phyloP scores from a whole-genome alignment of 2,329 filamentous ascomycete genomes.

The Emergomyces orientalis region DNA sequence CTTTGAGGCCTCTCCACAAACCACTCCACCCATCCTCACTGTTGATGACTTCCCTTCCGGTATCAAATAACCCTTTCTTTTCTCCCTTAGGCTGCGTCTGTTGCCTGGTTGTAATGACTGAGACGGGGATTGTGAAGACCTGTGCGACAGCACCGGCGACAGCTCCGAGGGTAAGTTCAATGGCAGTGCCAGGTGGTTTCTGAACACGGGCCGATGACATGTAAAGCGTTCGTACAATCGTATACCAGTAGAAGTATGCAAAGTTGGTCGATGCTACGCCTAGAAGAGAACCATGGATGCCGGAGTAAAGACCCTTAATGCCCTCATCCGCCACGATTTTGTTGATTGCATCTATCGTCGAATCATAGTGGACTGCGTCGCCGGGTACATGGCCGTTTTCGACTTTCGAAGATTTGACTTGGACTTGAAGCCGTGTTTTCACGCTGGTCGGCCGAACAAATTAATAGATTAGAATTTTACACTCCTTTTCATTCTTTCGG shows the following conservation, averaged over 20 bases:
- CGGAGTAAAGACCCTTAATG: slow-evolving; percentile 71
- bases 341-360: slow-evolving; percentile 76
- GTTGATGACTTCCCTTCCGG: slow-evolving; percentile 77
- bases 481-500: background rate
- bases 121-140: slow-evolving; percentile 90
- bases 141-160: slow-evolving; percentile 84
- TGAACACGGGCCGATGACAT: slow-evolving; percentile 48
- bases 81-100: slow-evolving; percentile 83
- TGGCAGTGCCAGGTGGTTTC: slow-evolving; percentile 63
- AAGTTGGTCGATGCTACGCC: slow-evolving; percentile 97
- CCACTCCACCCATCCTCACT: slow-evolving; percentile 84
- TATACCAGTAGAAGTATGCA: slow-evolving; percentile 99
- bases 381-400: slow-evolving; percentile 37
- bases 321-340: slow-evolving; percentile 80
- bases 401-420: slow-evolving; percentile 58
- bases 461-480: slow-evolving; percentile 6
- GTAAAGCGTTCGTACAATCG: slow-evolving; percentile 74
- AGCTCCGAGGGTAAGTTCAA: slow-evolving; percentile 78
- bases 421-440: slow-evolving; percentile 92
- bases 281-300: slow-evolving; percentile 74
- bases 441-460: slow-evolving; percentile 49
- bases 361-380: slow-evolving; percentile 60
- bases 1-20: slow-evolving; percentile 91
- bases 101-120: slow-evolving; percentile 90
- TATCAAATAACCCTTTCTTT: slow-evolving; percentile 76